Evolutionary conservation across 805 yeast species (phyloP).

Genomic region (Lipomyces lipofer): DNA sequence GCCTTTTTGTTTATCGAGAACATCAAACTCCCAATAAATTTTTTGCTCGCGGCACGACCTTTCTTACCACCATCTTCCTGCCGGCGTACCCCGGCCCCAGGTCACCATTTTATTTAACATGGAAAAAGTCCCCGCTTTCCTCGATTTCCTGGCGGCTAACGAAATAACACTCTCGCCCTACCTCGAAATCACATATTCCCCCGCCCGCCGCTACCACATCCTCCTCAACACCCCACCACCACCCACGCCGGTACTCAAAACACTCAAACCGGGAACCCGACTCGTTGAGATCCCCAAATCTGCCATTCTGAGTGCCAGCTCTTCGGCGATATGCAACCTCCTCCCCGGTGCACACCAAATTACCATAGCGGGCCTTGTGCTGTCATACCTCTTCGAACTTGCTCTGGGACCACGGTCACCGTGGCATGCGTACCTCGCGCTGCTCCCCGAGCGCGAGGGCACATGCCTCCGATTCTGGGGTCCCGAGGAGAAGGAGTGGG

Average conservation of each 20-base stretch:
- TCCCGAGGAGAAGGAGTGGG: constrained; percentile 43
- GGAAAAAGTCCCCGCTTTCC: constrained; percentile 15
- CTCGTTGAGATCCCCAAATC: constrained; percentile 41
- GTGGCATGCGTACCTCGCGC: constrained; percentile 67
- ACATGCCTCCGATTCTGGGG: constrained; percentile 59
- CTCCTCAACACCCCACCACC: constrained; percentile 1
- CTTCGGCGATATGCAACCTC: constrained; percentile 60
- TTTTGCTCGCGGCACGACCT: no score
- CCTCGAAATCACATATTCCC: constrained; percentile 9
- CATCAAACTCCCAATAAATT: no score
- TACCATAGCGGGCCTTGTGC: constrained; percentile 66
- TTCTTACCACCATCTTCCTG: no score
- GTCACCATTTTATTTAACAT: no score
- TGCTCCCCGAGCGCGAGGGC: constrained; percentile 46
- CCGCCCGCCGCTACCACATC: constrained; percentile 20
- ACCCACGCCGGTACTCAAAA: constrained; percentile 23
- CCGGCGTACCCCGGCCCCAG: no score
- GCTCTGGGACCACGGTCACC: constrained; percentile 65
- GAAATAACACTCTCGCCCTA: constrained; percentile 15
- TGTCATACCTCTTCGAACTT: constrained; percentile 72
- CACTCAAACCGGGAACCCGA: constrained; percentile 42
- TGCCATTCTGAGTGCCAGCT: constrained; percentile 39
- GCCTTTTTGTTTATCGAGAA: no score
- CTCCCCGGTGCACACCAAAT: constrained; percentile 49
- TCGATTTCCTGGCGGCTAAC: constrained; percentile 8